Base-by-base conservation (phyloP, 192 early-diverging fungal species). In the Entophlyctis helioformis region DNA sequence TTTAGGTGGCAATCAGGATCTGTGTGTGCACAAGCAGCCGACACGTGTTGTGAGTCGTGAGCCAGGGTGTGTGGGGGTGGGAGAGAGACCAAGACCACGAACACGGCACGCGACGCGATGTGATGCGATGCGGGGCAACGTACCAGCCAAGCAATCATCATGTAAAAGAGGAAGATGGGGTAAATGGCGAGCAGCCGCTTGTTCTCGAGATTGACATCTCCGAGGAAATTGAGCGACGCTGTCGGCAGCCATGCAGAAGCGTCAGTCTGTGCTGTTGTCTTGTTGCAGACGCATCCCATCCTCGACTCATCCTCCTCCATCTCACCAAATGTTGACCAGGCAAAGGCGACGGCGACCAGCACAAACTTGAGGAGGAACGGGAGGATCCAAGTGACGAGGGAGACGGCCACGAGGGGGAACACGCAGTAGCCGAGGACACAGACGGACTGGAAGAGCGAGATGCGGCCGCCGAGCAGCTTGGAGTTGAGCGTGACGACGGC, bases 391-490 rank as follows among this genome's bases (percentile, higher is more conserved):
- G 80, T 57, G 4, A 91, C 54, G 15, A 93, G 55, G 20, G 87
- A 77, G 23, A 80, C 86, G 20, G 88, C 59, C 1, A 89, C 82
- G 48, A 98, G 67, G 8, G 94, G 94, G 50, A 93, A 98, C 44
- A 96, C 65, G 60, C 94, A 98, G 67, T 98, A 98, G 7, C 92
- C 91, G 41, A 98, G 71, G 13, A 91, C 84, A 63, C 94, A 98
- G 6, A 98, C 89, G 51, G 80, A 84, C 53, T 98, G 94, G 62
- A 94, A 93, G 53, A 98, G 95, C 8, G 94, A 98, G 8, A 84
- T 89, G 59, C 22, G 71, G 20, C 91, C 92, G 27, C 94, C 92
- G 15, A 98, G 75, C 37, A 98, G 71, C 58, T 95, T 89, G 44
- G 91, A 87, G 58, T 98, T 98, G 36, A 98, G 62, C 10, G 94